These are phyloP conservation scores for Amanita brunnescens DNA, from an alignment of 768 basidiomycete species.

Conservation along the genomic window DNA sequence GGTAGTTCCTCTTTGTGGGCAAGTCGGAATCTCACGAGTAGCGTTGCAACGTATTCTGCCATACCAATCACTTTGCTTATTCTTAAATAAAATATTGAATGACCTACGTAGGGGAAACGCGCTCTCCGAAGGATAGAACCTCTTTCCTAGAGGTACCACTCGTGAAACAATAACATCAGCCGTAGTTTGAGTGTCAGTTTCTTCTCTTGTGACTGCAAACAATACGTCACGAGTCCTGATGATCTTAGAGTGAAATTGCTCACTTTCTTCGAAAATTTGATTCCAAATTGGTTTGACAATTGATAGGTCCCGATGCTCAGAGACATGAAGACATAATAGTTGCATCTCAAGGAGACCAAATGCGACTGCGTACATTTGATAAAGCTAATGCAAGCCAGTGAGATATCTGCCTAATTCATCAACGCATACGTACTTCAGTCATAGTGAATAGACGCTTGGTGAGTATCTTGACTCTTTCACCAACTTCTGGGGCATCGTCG, in stretches of 20 bases:
- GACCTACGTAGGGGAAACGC: slow-evolving; percentile 81
- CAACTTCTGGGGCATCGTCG: slow-evolving; percentile 51
- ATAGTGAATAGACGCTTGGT: slow-evolving; percentile 63
- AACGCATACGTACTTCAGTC: slow-evolving; percentile 56
- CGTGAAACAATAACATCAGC: slow-evolving; percentile 58
- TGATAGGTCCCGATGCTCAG: slow-evolving; percentile 82
- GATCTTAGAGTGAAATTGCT: slow-evolving; percentile 14
- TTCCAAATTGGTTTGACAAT: slow-evolving; percentile 85
- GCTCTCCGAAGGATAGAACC: slow-evolving; percentile 86
- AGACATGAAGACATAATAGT: slow-evolving; percentile 86
- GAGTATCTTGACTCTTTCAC: slow-evolving; percentile 52
- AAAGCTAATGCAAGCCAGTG: slow-evolving; percentile 46
- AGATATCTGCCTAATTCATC: neutral
- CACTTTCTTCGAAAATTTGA: slow-evolving; percentile 75
- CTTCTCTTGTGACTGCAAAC: slow-evolving; percentile 44
- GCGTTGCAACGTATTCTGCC: slow-evolving; percentile 64
- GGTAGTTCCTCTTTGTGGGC: slow-evolving; percentile 49
- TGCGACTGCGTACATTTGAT: slow-evolving; percentile 79
- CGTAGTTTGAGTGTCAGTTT: slow-evolving; percentile 40
- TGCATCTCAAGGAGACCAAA: slow-evolving; percentile 79
- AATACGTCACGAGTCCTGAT: neutral
- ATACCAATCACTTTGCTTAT: slow-evolving; percentile 1
- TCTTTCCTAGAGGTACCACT: slow-evolving; percentile 66
- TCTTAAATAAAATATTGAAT: neutral
- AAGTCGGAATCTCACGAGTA: slow-evolving; percentile 69